A percentile compares a stretch with the other conserved stretches of the same genome.
Conservation (phyloP, 345 rosid species). For the Populus davidiana region DNA sequence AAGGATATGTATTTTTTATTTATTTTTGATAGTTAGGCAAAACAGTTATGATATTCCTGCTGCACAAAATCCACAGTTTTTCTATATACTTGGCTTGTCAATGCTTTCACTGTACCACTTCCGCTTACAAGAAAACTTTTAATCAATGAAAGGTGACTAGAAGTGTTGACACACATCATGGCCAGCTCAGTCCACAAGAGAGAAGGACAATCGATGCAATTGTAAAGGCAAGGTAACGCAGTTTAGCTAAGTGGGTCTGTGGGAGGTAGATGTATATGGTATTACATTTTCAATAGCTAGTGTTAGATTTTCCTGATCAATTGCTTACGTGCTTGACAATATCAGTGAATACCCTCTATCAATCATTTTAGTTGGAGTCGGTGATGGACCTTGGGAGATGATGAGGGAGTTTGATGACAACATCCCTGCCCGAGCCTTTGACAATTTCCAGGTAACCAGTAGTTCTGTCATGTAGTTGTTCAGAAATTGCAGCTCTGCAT, state of each 20-base stretch:
- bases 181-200: slow-evolving; percentile 87
- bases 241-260: background rate
- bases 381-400: slow-evolving; percentile 99
- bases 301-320: background rate
- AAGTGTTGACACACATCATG: slow-evolving; percentile 70
- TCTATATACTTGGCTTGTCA: background rate
- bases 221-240: slow-evolving; percentile 74
- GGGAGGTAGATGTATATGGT: background rate
- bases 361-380: slow-evolving; percentile 86
- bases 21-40: background rate
- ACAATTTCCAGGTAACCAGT: slow-evolving; percentile 78
- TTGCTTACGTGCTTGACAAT: background rate
- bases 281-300: background rate
- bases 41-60: background rate
- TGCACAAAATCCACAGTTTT: background rate
- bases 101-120: background rate
- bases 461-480: background rate
- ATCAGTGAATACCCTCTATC: slow-evolving; percentile 85
- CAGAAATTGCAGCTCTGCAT: background rate
- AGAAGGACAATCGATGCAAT: slow-evolving; percentile 88
- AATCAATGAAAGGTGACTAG: slow-evolving; percentile 64
- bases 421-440: slow-evolving; percentile 90
- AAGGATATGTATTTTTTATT: background rate
- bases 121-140: background rate
- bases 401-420: slow-evolving; percentile 97